Base-by-base conservation (phyloP, 495 filamentous ascomycete genomes). In the Recurvomyces mirabilis region DNA sequence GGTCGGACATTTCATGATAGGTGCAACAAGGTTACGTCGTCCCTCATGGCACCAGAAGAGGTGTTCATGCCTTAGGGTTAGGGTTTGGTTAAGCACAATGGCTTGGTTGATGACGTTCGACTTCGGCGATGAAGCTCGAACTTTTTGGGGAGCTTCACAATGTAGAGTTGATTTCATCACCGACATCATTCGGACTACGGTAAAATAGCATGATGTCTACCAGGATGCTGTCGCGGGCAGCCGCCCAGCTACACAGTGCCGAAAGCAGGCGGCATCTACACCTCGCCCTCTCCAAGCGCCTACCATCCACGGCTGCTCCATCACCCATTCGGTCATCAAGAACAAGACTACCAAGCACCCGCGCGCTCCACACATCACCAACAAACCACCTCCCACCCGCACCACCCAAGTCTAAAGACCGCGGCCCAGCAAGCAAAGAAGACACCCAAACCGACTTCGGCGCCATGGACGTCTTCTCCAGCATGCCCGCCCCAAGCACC, bases 381-480 rank as follows among this genome's bases (percentile, higher is more conserved):
- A 10, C 35, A 4, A 20, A 26, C 21, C 2, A 2, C 25, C 15
- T 7, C 22, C 47, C 47, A 5, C 26, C 48, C 7, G 45, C 44
- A 4, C 22, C 50, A 24, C 62, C 60, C 15, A 60, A 54, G 43
- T 67, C 57, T 18, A 67, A 58, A 40, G 72, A 79, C 61, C 75
- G 78, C 38, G 78, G 76, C 32, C 77, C 77, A 1, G 38, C 58
- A 17, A 78, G 72, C 26, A 60, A 63, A 23, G 78, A 82, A 66
- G 64, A 71, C 33, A 81, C 77, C 0, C 72, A 78, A 49, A 91
- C 87, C 17, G 82, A 93, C 64, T 84, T 95, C 51, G 64, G 56
- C 12, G 62, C 65, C 11, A 68, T 96, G 45, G 74, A 98, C 59
- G 79, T 98, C 10, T 72, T 95, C 6, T 79, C 75, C n/a, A 75